Evolutionary conservation across 345 rosid genomes (phyloP), one percentile per base, ranked within the genome.

Genomic region (Zanthoxylum bungeanum): DNA sequence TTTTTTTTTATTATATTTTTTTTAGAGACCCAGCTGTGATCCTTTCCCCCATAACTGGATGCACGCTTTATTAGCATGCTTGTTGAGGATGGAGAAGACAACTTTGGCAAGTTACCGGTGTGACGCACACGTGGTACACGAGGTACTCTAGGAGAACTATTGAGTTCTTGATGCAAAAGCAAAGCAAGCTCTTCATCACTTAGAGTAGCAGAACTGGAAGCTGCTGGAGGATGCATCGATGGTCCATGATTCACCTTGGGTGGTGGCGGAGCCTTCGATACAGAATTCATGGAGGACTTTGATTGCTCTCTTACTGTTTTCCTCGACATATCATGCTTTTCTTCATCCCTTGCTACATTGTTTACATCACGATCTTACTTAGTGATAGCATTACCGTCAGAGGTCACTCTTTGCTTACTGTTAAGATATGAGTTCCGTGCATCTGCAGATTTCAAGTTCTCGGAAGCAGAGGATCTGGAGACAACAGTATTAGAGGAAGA

Each of bases 111-210:
- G 83, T 89, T 88, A 59, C 93, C 91, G 21, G 93, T 77, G 64
- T 93, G 90, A 59, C 97, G 93, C 70, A 92, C 88, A 56, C 97
- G 94, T 10, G 99, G 99, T 51, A 96, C 98, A 68, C 97, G 96
- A 75, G 97, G 97, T 57, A 96, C 99, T 75, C 99, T 87, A 57
- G 96, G 98, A 79, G 98, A 93, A 77, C 99, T 93, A 66, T 96
- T 93, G 80, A 95, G 98, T 75, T 95, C 96, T 83, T 95, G 97
- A 83, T 95, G 99, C 82, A 95, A 74, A 86, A 92, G 93, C 75
- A 96, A 80, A 28, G 99, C 99, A 67, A 96, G 97, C 99, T 93
- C 99, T 88, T 96, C 99, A 81, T 96, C 98, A 24, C 95, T 93
- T 74, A 93, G 64, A 68, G 81, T 73, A 0, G 90, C 79, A 63